Base-by-base conservation (phyloP, 441 rosid genomes). In the Lepidium campestre region DNA sequence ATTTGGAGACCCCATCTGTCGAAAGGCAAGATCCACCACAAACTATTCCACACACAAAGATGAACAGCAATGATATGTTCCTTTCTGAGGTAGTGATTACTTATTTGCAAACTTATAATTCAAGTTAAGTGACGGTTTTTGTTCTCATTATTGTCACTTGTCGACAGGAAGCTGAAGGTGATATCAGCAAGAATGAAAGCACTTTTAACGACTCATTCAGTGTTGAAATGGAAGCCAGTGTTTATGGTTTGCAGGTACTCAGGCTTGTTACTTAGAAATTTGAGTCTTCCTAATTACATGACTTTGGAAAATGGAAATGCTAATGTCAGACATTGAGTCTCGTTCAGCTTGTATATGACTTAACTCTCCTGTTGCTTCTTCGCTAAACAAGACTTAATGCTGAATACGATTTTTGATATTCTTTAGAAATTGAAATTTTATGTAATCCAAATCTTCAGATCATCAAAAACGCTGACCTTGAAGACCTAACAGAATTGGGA, bases 191-290 rank as follows among this genome's bases (percentile, higher is more conserved):
- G 54, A 76, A 74, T 48, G 80, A 79, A 15, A 70, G 65, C 22
- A 71, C 68, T 34, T 74, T 75, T 17, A 77, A 78, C 50, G 90
- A 86, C 40, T 72, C 81, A 31, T 14, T 73, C 75, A 79, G 81
- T 49, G 92, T 81, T 75, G 93, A 91, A 85, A 84, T 88, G 81
- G 91, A 91, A 80, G 97, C 96, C 22, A 79, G 85, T 77, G 80
- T 74, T 55, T 91, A 85, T 64, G 93, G 97, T 34, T 82, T 91
- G 80, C 96, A 89, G 92, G 97, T 91, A 74, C 48, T 34, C n/a
- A 2, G 32, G 5, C n/a, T 25, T 53, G 42, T 5, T 19, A 14
- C 17, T 55, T 3, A 41, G 17, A 18, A 45, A 12, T 57, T 59
- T 58, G 27, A 17, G 40, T 68, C 44, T 46, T 57, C 41, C 14